Evolutionary conservation across 164 flowering plant species (phyloP).

Genomic region (Annona squamosa): DNA sequence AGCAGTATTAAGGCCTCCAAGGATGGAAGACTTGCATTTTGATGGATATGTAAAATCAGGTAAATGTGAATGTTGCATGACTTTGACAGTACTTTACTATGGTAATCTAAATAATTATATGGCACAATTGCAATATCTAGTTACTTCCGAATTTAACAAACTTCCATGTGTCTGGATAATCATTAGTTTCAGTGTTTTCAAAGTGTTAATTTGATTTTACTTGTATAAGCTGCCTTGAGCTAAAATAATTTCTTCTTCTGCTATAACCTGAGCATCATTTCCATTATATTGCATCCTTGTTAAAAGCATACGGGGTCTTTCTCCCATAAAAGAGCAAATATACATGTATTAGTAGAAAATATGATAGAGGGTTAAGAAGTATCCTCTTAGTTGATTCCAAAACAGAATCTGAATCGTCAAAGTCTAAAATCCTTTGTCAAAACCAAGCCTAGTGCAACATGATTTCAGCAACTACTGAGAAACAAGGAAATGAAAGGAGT

Average conservation of each 20-base stretch:
- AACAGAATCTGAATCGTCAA: too few relatives aligned
- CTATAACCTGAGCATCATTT: background rate
- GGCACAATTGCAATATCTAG: background rate
- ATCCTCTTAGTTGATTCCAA: too few relatives aligned
- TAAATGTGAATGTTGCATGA: constrained; percentile 22
- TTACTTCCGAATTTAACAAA: background rate
- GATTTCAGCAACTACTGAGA: too few relatives aligned
- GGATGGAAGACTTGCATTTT: constrained; percentile 64
- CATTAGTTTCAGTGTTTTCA: too few relatives aligned
- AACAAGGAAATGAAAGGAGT: too few relatives aligned
- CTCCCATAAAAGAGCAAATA: too few relatives aligned
- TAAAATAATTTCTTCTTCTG: background rate
- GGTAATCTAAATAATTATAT: background rate
- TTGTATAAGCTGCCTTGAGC: background rate
- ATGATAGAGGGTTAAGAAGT: too few relatives aligned
- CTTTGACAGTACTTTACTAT: background rate
- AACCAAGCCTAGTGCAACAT: too few relatives aligned
- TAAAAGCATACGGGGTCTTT: too few relatives aligned
- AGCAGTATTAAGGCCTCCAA: constrained; percentile 72
- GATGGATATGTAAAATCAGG: constrained; percentile 83
- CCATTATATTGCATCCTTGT: background rate
- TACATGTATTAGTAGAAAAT: too few relatives aligned
- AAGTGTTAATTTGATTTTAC: too few relatives aligned
- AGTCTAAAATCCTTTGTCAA: too few relatives aligned
- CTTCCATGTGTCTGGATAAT: background rate